Base-by-base conservation (phyloP, 345 rosid species). In the Aethionema arabicum region DNA sequence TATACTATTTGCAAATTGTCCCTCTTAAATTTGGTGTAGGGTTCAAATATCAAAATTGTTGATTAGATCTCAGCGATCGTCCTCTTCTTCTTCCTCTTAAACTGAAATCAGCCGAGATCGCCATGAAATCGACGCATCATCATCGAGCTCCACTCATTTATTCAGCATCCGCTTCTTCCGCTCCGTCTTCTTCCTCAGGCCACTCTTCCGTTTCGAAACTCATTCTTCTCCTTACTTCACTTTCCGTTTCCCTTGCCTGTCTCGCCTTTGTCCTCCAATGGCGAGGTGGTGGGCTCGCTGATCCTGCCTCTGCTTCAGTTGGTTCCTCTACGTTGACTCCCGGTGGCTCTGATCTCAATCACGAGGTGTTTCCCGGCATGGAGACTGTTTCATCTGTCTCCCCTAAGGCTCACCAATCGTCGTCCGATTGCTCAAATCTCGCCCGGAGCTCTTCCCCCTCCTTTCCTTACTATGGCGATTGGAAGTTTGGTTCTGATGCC, bases 191-290 rank as follows among this genome's bases (percentile, higher is more conserved):
- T 7, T 66, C 87, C 10, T 47, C 84, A 13, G 32, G 51, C 40
- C 79, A 75, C 9, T 77, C 90, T 12, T 78, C 83, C 47, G 41
- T 78, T 11, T 82, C 90, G 5, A 82, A 69, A 80, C 84, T 93
- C 7, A 80, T 89, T 47, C 83, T 87, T 43, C 91, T 89, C 46
- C 84, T 89, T 52, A 87, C 97, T 15, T 58, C 87, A 61, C 93
- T 89, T 54, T 95, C 96, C 5, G 79, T 89, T 51, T 83, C 98
- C 43, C 92, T 92, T 32, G 95, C 96, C 11, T 81, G 82, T 67
- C 76, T 92, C 59, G 98, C 96, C 45, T 92, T 92, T 59, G 46
- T 76, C 67, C 98, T 91, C 71, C 95, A 86, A 77, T 91, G 96
- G 98, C 89, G 86, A 55, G 98, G 95, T 40, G 92, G 84, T 4